These are phyloP conservation scores for Kwoniella bestiolae DNA, from an alignment of 768 basidiomycete species.

Conservation along the genomic window DNA sequence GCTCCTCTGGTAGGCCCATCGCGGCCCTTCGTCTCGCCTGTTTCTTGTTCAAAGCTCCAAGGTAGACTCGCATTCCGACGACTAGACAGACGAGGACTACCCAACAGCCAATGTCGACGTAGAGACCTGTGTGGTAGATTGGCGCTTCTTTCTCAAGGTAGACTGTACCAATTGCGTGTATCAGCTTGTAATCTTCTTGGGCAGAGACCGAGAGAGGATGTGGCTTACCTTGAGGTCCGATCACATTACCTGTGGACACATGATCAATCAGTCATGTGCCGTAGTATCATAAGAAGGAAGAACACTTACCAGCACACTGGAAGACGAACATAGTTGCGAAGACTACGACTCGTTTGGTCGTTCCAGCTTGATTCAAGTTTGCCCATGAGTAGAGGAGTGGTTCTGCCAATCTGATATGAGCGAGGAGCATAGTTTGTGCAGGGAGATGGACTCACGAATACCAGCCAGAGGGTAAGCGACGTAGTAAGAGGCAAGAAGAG, in stretches of 20 bases:
- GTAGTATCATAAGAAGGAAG: no score
- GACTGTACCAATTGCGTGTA: no score
- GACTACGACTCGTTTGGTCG: conserved; percentile 47
- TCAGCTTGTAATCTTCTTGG: no score
- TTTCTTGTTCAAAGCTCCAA: conserved; percentile 40
- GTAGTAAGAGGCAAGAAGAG: conserved; percentile 33
- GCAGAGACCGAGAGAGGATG: no score
- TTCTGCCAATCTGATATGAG: not conserved
- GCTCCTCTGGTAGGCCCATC: conserved; percentile 40
- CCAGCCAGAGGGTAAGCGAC: conserved; percentile 37
- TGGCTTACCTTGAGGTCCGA: conserved; percentile 43
- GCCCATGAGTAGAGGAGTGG: conserved; percentile 39
- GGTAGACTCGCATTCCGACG: conserved; percentile 47
- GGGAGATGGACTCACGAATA: conserved; percentile 20
- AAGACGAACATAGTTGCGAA: conserved; percentile 41
- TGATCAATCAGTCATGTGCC: not conserved
- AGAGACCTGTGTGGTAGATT: conserved; percentile 49
- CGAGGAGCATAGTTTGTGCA: not conserved
- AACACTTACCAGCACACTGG: conserved; percentile 24
- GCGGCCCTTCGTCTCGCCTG: conserved; percentile 43
- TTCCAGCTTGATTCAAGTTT: conserved; percentile 49
- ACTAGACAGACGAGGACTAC: conserved; percentile 35
- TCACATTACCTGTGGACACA: conserved; percentile 21
- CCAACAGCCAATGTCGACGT: conserved; percentile 53
- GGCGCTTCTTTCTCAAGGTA: conserved; percentile 48